Percentiles rank a stretch among this genome's conserved stretches.
Evolutionary conservation across 768 basidiomycete genomes (phyloP).

Genomic region (Mycena kentingensis): DNA sequence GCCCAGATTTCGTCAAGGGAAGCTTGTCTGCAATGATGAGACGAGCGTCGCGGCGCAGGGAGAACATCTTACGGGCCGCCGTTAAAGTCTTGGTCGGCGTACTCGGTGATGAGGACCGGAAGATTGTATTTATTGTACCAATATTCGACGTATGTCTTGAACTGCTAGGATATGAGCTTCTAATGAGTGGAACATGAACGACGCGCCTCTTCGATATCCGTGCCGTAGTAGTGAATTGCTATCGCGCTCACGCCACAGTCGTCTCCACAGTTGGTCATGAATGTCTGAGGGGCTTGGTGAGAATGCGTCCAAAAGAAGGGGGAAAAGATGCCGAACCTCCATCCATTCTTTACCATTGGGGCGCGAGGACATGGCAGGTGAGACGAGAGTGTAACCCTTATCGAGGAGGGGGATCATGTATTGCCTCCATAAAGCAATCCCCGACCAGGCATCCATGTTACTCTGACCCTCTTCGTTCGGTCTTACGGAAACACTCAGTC

Average conservation of each 20-base stretch:
- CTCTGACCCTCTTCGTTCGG: constrained; percentile 68
- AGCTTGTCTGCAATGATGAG: no score
- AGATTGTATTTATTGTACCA: neutral
- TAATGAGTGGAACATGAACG: no score
- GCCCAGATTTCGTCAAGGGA: constrained; percentile 39
- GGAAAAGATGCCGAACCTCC: constrained; percentile 24
- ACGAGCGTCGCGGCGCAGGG: no score
- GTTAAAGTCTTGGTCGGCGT: constrained; percentile 68
- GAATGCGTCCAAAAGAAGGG: constrained; percentile 56
- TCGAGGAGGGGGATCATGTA: constrained; percentile 59
- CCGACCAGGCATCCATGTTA: constrained; percentile 54
- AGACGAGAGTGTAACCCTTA: constrained; percentile 58
- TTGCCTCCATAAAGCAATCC: constrained; percentile 57
- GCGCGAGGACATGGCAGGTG: constrained; percentile 70
- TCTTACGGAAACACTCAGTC: constrained; percentile 39
- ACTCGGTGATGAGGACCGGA: constrained; percentile 51
- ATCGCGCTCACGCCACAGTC: constrained; percentile 57
- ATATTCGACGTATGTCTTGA: neutral
- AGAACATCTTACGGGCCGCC: no score
- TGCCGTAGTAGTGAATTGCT: constrained; percentile 74
- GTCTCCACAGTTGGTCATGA: constrained; percentile 54
- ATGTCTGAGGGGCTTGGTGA: constrained; percentile 31
- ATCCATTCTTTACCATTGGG: constrained; percentile 46
- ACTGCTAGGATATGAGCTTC: no score
- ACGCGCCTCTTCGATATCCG: constrained; percentile 37